Conservation (phyloP, 2,329 filamentous ascomycete genomes). For the Fusarium sulawesiense region DNA sequence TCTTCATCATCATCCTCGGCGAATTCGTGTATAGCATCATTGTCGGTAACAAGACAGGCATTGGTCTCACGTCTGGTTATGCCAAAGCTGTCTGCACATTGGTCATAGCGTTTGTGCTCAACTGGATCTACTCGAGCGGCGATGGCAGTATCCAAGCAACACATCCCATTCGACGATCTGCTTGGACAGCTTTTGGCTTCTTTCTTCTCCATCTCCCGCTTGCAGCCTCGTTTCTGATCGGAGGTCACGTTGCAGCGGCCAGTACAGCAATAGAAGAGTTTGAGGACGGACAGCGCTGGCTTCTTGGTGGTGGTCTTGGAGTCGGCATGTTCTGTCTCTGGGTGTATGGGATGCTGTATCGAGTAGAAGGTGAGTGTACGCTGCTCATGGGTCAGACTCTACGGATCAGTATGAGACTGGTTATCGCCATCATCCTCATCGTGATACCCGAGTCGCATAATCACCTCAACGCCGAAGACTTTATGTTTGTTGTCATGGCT, state of each 20-base stretch:
- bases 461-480: conserved; percentile 47
- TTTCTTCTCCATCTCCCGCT: conserved; percentile 59
- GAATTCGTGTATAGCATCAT: conserved; percentile 63
- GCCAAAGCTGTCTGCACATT: conserved; percentile 61
- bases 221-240: conserved; percentile 59
- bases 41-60: conserved; percentile 59
- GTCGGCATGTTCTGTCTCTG: conserved; percentile 59
- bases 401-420: conserved; percentile 52
- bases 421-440: conserved; percentile 48
- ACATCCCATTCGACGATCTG: conserved; percentile 59
- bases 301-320: conserved; percentile 59
- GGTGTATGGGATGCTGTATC: conserved; percentile 56
- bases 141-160: conserved; percentile 58
- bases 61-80: conserved; percentile 57
- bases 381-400: conserved; percentile 51
- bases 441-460: conserved; percentile 52
- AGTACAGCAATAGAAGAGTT: conserved; percentile 55
- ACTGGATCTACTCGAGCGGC: conserved; percentile 62
- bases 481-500: conserved; percentile 57
- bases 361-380: conserved; percentile 51
- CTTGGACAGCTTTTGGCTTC: conserved; percentile 58
- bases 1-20: conserved; percentile 64
- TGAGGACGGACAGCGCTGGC: conserved; percentile 58
- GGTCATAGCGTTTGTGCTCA: conserved; percentile 62
- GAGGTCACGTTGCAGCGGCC: conserved; percentile 58